phyloP scores from a whole-genome alignment of 1,284 basidiomycete species.

The Tetrapyrgos nigripes region DNA sequence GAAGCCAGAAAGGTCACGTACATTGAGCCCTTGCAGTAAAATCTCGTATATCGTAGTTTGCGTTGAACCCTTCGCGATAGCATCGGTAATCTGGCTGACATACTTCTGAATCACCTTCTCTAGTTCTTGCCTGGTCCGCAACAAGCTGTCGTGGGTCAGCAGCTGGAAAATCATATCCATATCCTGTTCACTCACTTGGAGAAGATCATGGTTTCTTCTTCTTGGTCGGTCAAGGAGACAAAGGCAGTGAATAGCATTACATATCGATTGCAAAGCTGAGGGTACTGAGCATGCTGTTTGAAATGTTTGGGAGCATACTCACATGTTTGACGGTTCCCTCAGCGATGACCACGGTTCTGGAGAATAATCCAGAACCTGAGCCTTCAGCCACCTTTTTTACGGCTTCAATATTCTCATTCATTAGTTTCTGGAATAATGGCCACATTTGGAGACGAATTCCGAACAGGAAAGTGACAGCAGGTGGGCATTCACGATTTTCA shows the following conservation, averaged over 20 bases:
- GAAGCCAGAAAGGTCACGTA: constrained; percentile 44
- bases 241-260: constrained; percentile 81
- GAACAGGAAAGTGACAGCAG: constrained; percentile 83
- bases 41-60: constrained; percentile 78
- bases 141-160: constrained; percentile 57
- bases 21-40: constrained; percentile 80
- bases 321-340: constrained; percentile 71
- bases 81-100: constrained; percentile 70
- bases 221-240: constrained; percentile 79
- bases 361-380: constrained; percentile 67
- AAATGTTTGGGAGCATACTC: constrained; percentile 29
- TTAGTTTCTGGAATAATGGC: constrained; percentile 89
- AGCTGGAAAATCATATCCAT: neutral
- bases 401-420: constrained; percentile 84
- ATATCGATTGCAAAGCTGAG: constrained; percentile 69
- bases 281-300: constrained; percentile 9
- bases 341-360: constrained; percentile 66
- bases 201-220: constrained; percentile 94
- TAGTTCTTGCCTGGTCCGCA: constrained; percentile 89
- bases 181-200: constrained; percentile 68
- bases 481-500: constrained; percentile 76
- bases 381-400: constrained; percentile 84
- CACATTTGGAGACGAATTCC: constrained; percentile 84
- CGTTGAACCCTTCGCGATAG: constrained; percentile 68
- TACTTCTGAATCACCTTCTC: constrained; percentile 80